Evolutionary conservation across 1,284 basidiomycete species (phyloP), one percentile per base, ranked within the genome.

Genomic region (Schizophyllum amplum): DNA sequence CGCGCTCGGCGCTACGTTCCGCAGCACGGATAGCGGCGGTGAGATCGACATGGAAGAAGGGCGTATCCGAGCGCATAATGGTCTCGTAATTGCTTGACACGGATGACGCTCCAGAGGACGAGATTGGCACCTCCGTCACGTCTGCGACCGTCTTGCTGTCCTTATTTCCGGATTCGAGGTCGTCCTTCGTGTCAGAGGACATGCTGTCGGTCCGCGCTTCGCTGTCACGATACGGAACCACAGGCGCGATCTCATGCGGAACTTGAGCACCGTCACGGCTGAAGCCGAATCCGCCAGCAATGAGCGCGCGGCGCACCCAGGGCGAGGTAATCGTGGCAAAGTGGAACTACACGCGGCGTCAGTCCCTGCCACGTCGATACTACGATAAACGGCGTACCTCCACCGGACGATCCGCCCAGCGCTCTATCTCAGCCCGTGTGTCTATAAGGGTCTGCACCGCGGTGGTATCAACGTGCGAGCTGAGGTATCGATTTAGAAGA

Each of bases 391-490:
- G 33, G 7, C 64, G 9, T 53, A 92, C 90, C 71, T 93, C 88
- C 27, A 97, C 85, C 1, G 84, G 79, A 61, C 78, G 79, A 64
- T 93, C 83, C 4, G 87, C 82, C 87, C 94, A 98, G 66, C 86
- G 81, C 68, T 98, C 93, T 22, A 98, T 80, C 68, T 92, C 90
- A 51, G 75, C 83, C 20, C 93, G 83, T 0, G 94, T 85, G 69
- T 99, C 96, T 56, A 97, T 87, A 26, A 99, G 77, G 42, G 92
- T 84, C 71, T 99, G 96, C 2, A 95, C 81, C 47, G 91, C 90
- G 1, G 97, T 98, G 13, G 89, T 90, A 63, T 94, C 91, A 42
- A 93, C 78, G 58, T 91, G 87, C 1, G 87, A 83, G 46, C 80
- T 90, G 65, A 6, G 62, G 22, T 54, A 5, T 53, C 23, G 48